Evolutionary conservation across 129 eudicot genomes (phyloP).

Genomic region (Tagetes patula): DNA sequence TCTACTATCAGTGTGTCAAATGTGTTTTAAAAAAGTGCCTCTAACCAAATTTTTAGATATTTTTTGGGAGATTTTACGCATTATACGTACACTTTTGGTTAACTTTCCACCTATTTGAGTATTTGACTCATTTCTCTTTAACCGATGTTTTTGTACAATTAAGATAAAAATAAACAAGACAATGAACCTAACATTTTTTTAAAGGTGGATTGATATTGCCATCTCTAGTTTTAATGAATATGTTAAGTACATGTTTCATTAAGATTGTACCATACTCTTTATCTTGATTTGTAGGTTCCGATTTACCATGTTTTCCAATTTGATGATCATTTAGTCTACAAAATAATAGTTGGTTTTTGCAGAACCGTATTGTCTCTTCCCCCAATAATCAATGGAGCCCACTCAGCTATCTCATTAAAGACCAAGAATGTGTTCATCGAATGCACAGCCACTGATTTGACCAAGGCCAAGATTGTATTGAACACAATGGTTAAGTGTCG

Average conservation of each 20-base stretch:
- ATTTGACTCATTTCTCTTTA: background rate
- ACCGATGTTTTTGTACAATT: background rate
- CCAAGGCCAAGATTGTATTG: conserved; percentile 89
- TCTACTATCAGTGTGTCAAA: background rate
- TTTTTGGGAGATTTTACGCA: background rate
- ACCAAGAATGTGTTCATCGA: conserved; percentile 93
- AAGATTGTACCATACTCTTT: background rate
- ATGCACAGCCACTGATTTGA: conserved; percentile 97
- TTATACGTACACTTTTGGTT: conserved; percentile 6
- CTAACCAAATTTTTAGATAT: background rate
- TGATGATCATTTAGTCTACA: conserved; percentile 16
- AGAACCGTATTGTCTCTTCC: conserved; percentile 92
- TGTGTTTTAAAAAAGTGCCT: background rate
- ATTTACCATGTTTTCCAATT: conserved; percentile 16
- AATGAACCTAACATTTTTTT: background rate
- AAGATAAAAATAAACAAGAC: background rate
- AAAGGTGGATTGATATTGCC: background rate
- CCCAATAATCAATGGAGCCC: conserved; percentile 91
- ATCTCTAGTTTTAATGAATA: background rate
- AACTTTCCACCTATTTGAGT: conserved; percentile 1
- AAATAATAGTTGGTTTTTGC: conserved; percentile 30
- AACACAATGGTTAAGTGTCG: conserved; percentile 72
- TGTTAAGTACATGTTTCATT: background rate
- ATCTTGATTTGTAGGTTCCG: background rate
- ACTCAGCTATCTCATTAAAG: conserved; percentile 83